These are phyloP conservation scores for Kuraishia hungarica DNA, from an alignment of 805 yeast species.

Conservation along the genomic window DNA sequence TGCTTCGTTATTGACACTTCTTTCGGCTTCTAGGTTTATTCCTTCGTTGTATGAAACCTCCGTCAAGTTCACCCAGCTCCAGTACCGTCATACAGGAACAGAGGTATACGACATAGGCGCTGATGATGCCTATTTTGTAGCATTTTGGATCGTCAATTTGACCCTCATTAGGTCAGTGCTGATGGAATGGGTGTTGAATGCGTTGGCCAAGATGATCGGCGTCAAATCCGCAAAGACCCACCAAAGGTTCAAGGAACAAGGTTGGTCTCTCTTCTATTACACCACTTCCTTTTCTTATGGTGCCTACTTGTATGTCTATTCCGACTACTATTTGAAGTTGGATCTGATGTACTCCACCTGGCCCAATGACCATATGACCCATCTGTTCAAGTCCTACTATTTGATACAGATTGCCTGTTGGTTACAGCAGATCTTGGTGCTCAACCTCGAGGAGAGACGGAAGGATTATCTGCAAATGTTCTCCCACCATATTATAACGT, in stretches of 20 bases:
- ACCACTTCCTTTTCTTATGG: constrained; percentile 48
- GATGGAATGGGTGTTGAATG: constrained; percentile 50
- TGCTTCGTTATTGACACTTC: constrained; percentile 9
- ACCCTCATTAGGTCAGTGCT: constrained; percentile 51
- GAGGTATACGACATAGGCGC: constrained; percentile 43
- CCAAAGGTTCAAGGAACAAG: constrained; percentile 78
- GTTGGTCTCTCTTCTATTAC: constrained; percentile 67
- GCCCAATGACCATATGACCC: constrained; percentile 61
- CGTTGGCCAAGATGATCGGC: constrained; percentile 39
- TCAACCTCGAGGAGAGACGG: constrained; percentile 70
- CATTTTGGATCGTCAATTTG: constrained; percentile 45
- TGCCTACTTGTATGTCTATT: constrained; percentile 41
- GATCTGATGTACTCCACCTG: constrained; percentile 56
- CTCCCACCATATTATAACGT: constrained; percentile 79
- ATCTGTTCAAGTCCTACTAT: constrained; percentile 57
- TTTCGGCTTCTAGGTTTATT: constrained; percentile 12
- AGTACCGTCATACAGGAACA: constrained; percentile 23
- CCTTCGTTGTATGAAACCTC: constrained; percentile 20
- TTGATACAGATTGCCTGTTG: constrained; percentile 67
- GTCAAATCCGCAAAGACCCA: constrained; percentile 42
- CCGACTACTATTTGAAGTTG: constrained; percentile 52
- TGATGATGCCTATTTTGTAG: constrained; percentile 46
- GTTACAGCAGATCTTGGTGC: constrained; percentile 71
- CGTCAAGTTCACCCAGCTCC: constrained; percentile 30
- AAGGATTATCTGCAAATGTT: constrained; percentile 86